Conservation (phyloP, 2,329 filamentous ascomycete species). For the Calonectria pseudoreteaudii region DNA sequence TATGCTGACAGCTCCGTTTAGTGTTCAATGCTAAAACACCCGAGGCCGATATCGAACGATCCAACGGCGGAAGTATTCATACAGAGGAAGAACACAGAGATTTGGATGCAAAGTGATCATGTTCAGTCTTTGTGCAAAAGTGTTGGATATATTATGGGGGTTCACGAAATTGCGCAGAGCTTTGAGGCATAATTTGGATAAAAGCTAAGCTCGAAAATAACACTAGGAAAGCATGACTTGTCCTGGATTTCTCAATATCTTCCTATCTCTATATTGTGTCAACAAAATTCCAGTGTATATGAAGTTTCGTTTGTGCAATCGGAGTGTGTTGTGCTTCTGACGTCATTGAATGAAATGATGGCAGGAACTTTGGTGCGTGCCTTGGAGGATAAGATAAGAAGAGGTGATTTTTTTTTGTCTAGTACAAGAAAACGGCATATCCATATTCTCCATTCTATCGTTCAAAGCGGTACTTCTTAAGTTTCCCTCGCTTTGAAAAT, state of each 20-base stretch:
- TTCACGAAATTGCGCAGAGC: not conserved
- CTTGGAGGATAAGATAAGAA: not conserved
- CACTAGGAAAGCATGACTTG: not conserved
- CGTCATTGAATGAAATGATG: not conserved
- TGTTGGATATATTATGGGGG: not conserved
- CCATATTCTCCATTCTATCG: not conserved
- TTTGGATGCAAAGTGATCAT: not conserved
- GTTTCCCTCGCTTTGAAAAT: not conserved
- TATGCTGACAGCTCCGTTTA: conserved; percentile 1
- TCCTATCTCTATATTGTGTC: not conserved
- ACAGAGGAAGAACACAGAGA: conserved; percentile 16
- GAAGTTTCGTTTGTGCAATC: not conserved
- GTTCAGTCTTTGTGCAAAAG: not conserved
- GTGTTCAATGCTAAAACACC: conserved; percentile 38
- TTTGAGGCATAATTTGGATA: not conserved
- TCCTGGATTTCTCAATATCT: not conserved
- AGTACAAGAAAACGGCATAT: not conserved
- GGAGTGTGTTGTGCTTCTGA: not conserved
- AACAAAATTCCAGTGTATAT: not conserved
- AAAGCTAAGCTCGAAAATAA: not conserved
- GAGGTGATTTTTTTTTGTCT: not conserved
- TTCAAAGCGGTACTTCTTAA: not conserved
- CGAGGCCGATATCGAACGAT: conserved; percentile 27
- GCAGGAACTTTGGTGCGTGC: not conserved
- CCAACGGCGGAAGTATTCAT: conserved; percentile 10